A percentile compares a stretch with the other conserved stretches of the same genome.
These are phyloP conservation scores for Scedosporium dehoogii DNA, from an alignment of 2,329 filamentous ascomycete species.

Conservation along the genomic window DNA sequence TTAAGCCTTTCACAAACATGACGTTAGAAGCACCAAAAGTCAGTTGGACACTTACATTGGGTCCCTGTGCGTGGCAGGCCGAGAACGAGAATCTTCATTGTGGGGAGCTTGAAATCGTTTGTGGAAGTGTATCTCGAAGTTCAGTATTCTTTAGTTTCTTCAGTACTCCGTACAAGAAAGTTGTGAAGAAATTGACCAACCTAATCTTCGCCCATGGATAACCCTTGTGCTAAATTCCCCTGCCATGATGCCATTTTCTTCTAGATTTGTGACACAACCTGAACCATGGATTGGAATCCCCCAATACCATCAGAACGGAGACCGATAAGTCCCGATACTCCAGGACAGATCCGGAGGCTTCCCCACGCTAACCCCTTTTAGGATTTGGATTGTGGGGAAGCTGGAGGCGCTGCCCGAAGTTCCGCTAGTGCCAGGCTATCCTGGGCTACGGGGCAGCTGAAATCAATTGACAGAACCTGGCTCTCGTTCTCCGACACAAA, in stretches of 20 bases:
- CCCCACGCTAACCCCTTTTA: not conserved
- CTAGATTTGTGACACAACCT: not conserved
- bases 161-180: not conserved
- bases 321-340: not conserved
- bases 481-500: not conserved
- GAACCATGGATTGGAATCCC: not conserved
- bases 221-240: not conserved
- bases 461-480: not conserved
- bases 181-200: not conserved
- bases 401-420: not conserved
- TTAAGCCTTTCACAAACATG: no score
- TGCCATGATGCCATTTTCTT: not conserved
- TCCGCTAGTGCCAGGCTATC: not conserved
- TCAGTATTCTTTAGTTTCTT: not conserved
- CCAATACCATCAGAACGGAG: not conserved
- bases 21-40: not conserved
- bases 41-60: constrained; percentile 41
- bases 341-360: not conserved
- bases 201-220: not conserved
- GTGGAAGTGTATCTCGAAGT: no score
- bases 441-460: not conserved
- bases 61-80: constrained; percentile 63
- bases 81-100: constrained; percentile 60
- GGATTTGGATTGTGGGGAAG: not conserved
- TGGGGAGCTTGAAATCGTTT: not conserved